Evolutionary conservation across 1,284 basidiomycete species (phyloP).

Genomic region (Cystobasidium slooffiae): DNA sequence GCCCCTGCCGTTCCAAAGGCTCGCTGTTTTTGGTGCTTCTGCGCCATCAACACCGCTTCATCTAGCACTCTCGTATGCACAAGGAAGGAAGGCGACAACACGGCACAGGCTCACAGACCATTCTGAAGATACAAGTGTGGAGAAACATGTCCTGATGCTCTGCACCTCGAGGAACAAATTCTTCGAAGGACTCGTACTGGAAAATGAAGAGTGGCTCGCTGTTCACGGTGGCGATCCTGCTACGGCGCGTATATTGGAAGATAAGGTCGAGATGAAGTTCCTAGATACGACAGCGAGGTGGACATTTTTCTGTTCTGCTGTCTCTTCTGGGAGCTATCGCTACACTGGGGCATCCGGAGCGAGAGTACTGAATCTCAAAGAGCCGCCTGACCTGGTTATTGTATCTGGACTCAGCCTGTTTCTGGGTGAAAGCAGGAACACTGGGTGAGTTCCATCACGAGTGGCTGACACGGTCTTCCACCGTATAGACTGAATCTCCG

Average conservation of each 20-base stretch:
- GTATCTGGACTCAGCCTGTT: constrained; percentile 22
- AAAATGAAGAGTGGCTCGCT: constrained; percentile 39
- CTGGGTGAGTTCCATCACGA: constrained; percentile 14
- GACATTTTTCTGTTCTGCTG: constrained; percentile 36
- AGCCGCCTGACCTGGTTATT: constrained; percentile 40
- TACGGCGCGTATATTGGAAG: constrained; percentile 24
- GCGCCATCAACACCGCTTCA: constrained; percentile 30
- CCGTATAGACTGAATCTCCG: neutral
- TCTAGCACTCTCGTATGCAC: constrained; percentile 30
- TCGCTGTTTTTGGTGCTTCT: constrained; percentile 29
- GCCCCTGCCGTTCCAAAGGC: constrained; percentile 16
- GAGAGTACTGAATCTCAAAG: constrained; percentile 13
- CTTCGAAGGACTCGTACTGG: constrained; percentile 24
- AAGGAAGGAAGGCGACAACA: neutral
- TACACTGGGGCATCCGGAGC: neutral
- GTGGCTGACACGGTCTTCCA: neutral
- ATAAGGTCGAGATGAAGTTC: constrained; percentile 28
- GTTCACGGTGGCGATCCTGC: constrained; percentile 37
- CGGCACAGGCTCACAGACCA: neutral
- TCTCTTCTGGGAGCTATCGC: neutral
- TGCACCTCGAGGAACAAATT: constrained; percentile 20
- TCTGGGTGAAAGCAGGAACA: constrained; percentile 24
- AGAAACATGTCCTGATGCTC: constrained; percentile 25
- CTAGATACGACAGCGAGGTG: constrained; percentile 29
- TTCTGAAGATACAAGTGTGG: neutral